Conservation (phyloP, 768 basidiomycete genomes). For the Galerina marginata region DNA sequence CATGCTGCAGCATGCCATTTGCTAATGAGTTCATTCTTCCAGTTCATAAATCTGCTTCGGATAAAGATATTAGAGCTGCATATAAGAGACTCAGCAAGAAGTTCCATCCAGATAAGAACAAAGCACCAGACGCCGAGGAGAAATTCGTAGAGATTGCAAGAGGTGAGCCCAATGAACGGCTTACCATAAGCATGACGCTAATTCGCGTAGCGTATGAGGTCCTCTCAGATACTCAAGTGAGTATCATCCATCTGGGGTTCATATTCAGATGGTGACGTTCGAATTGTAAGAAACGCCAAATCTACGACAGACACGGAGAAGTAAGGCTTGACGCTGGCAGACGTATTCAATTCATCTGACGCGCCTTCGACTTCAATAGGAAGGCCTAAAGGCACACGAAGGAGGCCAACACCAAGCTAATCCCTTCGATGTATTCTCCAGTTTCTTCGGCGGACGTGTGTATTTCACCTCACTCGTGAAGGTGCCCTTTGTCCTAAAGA, state of each 20-base stretch:
- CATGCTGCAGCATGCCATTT: constrained; percentile 29
- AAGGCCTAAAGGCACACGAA: constrained; percentile 91
- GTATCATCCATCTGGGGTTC: constrained; percentile 25
- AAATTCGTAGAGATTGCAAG: constrained; percentile 92
- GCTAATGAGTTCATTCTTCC: background rate
- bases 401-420: constrained; percentile 83
- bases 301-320: constrained; percentile 95
- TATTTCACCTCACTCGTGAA: constrained; percentile 17
- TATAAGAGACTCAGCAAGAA: constrained; percentile 90
- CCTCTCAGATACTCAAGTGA: constrained; percentile 83
- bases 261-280: background rate
- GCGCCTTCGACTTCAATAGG: constrained; percentile 45
- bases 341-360: background rate
- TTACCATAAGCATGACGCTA: background rate
- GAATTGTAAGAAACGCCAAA: constrained; percentile 76
- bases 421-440: constrained; percentile 94
- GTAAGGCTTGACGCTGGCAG: constrained; percentile 37
- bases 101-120: constrained; percentile 96
- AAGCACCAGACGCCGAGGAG: constrained; percentile 78
- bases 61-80: constrained; percentile 88
- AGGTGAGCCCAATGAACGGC: constrained; percentile 54
- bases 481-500: background rate
- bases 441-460: constrained; percentile 88
- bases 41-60: constrained; percentile 80
- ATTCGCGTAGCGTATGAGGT: constrained; percentile 83